These are phyloP conservation scores for Schizochytrium sp. DNA, from an alignment of 108 stramenopile genomes.

Conservation along the genomic window DNA sequence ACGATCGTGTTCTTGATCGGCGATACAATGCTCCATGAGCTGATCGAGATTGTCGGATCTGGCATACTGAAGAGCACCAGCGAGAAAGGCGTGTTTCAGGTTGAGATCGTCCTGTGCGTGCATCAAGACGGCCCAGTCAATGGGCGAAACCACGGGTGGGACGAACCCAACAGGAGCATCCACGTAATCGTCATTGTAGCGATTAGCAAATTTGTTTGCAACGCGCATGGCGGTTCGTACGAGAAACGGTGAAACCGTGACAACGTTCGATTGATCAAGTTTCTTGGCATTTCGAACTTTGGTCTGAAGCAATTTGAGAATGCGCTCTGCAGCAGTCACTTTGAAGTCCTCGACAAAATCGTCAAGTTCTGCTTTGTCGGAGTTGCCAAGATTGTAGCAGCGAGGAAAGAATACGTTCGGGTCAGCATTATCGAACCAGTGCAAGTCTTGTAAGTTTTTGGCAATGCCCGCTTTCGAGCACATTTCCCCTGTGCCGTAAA, in stretches of 20 bases:
- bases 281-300: not conserved
- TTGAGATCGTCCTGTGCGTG: not conserved
- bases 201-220: not conserved
- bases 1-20: not conserved
- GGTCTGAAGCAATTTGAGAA: constrained; percentile 35
- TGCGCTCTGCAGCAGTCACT: constrained; percentile 24
- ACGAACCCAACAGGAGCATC: not conserved
- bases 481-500: constrained; percentile 44
- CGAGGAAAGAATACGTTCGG: constrained; percentile 40
- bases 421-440: constrained; percentile 37
- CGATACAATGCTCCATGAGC: not conserved
- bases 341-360: constrained; percentile 49
- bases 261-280: too few relatives aligned
- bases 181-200: not conserved
- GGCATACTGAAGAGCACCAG: not conserved
- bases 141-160: not conserved
- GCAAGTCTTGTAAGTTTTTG: constrained; percentile 29
- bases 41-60: not conserved
- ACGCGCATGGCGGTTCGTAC: not conserved
- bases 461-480: constrained; percentile 49
- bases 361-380: constrained; percentile 10
- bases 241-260: not conserved
- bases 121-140: not conserved
- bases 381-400: constrained; percentile 42
- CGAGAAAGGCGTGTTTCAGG: not conserved